Percentiles rank a stretch among this genome's conserved stretches.
phyloP scores from a whole-genome alignment of 176 grass and related monocot species.

The Stipa capillata region DNA sequence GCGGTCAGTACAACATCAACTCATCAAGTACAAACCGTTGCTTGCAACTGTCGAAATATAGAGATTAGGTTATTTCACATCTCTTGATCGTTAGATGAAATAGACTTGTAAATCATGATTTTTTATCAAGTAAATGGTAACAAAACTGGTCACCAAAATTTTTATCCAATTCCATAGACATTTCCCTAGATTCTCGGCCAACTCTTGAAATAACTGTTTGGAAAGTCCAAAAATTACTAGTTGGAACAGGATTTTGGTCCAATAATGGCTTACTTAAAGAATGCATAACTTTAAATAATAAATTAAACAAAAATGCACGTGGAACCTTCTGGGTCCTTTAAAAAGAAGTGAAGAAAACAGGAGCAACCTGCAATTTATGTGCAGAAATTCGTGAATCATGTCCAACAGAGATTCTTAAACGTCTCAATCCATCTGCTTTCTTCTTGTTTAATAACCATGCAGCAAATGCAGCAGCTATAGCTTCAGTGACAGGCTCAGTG shows the following conservation, averaged over 20 bases:
- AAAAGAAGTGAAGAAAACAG: neutral
- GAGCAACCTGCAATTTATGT: slow-evolving; percentile 73
- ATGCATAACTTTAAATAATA: neutral
- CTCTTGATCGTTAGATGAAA: neutral
- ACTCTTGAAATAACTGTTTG: neutral
- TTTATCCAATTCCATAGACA: neutral
- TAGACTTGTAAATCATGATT: neutral
- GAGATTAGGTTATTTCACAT: neutral
- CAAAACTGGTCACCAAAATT: neutral
- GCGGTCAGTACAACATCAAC: neutral
- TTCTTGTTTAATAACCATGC: slow-evolving; percentile 88
- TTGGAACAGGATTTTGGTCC: neutral
- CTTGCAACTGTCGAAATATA: neutral
- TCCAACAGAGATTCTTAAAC: slow-evolving; percentile 77
- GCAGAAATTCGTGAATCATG: slow-evolving; percentile 96
- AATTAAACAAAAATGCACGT: neutral
- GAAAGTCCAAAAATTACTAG: neutral
- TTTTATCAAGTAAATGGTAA: neutral
- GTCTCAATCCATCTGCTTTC: slow-evolving; percentile 64
- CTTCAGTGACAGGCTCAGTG: slow-evolving; percentile 67
- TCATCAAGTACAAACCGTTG: neutral
- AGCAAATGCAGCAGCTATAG: slow-evolving; percentile 84
- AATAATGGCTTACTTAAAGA: neutral
- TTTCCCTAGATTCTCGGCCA: neutral
- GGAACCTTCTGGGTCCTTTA: neutral